Evolutionary conservation across 2,329 filamentous ascomycete genomes (phyloP).

Genomic region (Monosporascus sp.): DNA sequence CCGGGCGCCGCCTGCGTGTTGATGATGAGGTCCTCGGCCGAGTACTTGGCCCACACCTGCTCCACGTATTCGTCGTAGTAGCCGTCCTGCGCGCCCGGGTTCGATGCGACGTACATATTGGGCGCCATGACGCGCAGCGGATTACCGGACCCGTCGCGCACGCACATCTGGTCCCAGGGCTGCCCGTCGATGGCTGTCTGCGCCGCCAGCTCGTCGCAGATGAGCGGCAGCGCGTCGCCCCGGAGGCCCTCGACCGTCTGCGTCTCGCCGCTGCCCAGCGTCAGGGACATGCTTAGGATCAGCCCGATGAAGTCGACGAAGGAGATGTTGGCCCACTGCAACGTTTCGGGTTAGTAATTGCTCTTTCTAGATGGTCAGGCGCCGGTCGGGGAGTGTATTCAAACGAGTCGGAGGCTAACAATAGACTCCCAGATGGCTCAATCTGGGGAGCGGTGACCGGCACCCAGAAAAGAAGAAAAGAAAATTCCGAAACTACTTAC

Average conservation of each 20-base stretch:
- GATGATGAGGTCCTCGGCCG: conserved; percentile 31
- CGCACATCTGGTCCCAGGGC: conserved; percentile 41
- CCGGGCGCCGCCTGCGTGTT: conserved; percentile 36
- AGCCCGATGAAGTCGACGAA: conserved; percentile 46
- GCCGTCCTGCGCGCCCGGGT: conserved; percentile 28
- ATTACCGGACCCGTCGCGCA: conserved; percentile 28
- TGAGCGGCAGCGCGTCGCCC: conserved; percentile 24
- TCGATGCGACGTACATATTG: conserved; percentile 32
- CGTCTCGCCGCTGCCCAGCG: conserved; percentile 22
- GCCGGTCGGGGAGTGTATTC: no score
- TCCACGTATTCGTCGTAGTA: conserved; percentile 43
- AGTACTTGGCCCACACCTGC: conserved; percentile 40
- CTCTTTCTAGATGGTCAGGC: no score
- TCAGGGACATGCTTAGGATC: conserved; percentile 39
- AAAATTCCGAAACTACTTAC: no score
- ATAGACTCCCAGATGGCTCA: no score
- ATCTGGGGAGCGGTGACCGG: no score
- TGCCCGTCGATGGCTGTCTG: conserved; percentile 33
- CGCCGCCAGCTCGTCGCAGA: conserved; percentile 32
- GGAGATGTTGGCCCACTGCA: conserved; percentile 36
- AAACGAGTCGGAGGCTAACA: no score
- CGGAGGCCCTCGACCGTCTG: conserved; percentile 32
- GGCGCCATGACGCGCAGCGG: conserved; percentile 41
- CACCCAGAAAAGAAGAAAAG: no score
- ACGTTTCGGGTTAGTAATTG: no score